Evolutionary conservation across 768 basidiomycete genomes (phyloP), one percentile per base, ranked within the genome.

Genomic region (Cystobasidium ongulense): DNA sequence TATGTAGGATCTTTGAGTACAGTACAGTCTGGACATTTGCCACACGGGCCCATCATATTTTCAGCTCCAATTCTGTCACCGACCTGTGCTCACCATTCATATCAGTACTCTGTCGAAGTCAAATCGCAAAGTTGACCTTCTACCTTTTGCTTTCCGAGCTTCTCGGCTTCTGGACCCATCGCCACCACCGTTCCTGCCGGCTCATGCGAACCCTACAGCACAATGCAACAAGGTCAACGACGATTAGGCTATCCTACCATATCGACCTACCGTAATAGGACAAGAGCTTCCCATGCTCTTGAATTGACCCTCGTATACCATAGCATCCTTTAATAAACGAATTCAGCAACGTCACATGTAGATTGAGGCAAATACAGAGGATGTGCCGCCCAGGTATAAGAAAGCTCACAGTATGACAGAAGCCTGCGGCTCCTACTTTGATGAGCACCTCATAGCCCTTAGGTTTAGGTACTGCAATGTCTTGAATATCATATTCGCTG

Each of bases 1-100:
- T 71, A 75, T 2, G 65, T 62, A 15, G 21, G 36, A 36, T 70
- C 65, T 23, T 50, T 59, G 54, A 29, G 11, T 23, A 7, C 8
- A 21, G 52, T 71, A 59, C 74, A 75, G n/a, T 75, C 74, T 1
- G 68, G 66, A 36, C 74, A 75, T 18, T 43, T n/a, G n/a, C 68
- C 74, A 35, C 68, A 71, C 13, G 17, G 29, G 3, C 36, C 52
- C 4, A 33, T 39, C 33, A 75, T 53, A 15, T 10, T 41, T n/a
- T 21, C 7, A 7, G 74, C 52, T 10, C 46, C 53, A 25, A 75
- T 53, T 5, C 67, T 52, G 31, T 75, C 67, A 10, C 74, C 74
- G 15, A 38, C 35, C 65, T 75, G 62, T n/a, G 65, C 68, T 25
- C 10, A 18, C 36, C 33, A 50, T 15, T 68, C 43, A 46, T 11